Evolutionary conservation across 2,329 filamentous ascomycete genomes (phyloP).

Genomic region (Ambrosiella cleistominuta): DNA sequence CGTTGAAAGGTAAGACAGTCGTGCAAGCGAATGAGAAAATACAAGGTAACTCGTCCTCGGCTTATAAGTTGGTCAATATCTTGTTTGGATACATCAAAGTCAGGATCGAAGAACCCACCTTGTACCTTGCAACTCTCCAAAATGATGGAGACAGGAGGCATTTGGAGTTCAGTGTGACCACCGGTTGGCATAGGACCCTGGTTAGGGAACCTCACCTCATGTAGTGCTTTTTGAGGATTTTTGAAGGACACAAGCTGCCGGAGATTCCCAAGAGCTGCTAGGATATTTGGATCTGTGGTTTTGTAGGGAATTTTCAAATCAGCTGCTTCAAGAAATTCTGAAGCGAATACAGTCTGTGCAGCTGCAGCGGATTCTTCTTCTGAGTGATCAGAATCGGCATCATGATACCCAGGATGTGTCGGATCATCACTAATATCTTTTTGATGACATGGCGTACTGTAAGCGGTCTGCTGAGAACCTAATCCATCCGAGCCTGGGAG

Average conservation of each 20-base stretch:
- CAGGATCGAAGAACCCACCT: not conserved
- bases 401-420: not conserved
- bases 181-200: conserved; percentile 29
- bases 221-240: conserved; percentile 23
- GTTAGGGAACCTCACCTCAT: conserved; percentile 28
- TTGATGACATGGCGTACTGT: not conserved
- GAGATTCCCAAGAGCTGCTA: conserved; percentile 32
- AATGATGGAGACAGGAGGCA: conserved; percentile 25
- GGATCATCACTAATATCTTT: not conserved
- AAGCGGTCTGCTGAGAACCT: conserved; percentile 18
- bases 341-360: conserved; percentile 35
- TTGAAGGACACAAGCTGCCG: conserved; percentile 36
- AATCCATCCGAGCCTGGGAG: not conserved
- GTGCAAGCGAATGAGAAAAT: conserved; percentile 1
- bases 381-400: conserved; percentile 17
- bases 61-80: not conserved
- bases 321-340: conserved; percentile 35
- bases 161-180: conserved; percentile 32
- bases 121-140: conserved; percentile 4
- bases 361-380: conserved; percentile 32
- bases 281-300: conserved; percentile 32
- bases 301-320: conserved; percentile 30
- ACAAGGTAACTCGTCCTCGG: not conserved
- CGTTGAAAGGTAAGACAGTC: not conserved
- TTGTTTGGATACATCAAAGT: not conserved